Evolutionary conservation across 2,329 filamentous ascomycete genomes (phyloP).

Genomic region (Fusarium sororula): DNA sequence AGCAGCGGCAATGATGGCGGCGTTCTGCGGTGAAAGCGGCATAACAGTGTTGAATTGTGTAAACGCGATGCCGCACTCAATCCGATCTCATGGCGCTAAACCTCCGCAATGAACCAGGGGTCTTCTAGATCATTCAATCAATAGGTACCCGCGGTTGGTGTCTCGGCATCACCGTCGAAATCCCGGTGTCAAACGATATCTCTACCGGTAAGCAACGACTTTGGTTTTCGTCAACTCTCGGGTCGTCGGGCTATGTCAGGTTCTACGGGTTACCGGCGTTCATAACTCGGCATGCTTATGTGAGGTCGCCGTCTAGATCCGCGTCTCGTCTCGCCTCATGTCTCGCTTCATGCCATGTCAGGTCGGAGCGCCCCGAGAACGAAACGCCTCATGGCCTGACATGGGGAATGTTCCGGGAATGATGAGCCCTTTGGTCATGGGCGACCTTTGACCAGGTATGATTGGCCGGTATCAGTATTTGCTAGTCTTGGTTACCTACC

Average conservation of each 20-base stretch:
- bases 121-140: conserved; percentile 2
- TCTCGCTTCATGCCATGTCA: conserved; percentile 2
- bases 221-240: neutral
- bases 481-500: neutral
- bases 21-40: conserved; percentile 20
- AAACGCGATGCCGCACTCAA: neutral
- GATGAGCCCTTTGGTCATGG: neutral
- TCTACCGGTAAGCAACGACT: neutral
- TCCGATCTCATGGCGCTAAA: neutral
- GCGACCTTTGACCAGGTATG: neutral
- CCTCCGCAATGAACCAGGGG: neutral
- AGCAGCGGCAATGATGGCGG: conserved; percentile 17
- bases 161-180: conserved; percentile 16
- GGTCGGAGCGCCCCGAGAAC: conserved; percentile 25
- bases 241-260: neutral
- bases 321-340: conserved; percentile 2
- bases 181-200: neutral
- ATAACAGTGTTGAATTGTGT: neutral
- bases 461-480: neutral
- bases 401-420: conserved; percentile 9
- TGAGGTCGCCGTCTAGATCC: conserved; percentile 7
- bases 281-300: conserved; percentile 12
- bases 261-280: neutral
- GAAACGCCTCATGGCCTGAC: conserved; percentile 16
- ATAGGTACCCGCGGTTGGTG: neutral